Evolutionary conservation across 805 yeast species (phyloP).

Genomic region (Scheffersomyces spartinae): DNA sequence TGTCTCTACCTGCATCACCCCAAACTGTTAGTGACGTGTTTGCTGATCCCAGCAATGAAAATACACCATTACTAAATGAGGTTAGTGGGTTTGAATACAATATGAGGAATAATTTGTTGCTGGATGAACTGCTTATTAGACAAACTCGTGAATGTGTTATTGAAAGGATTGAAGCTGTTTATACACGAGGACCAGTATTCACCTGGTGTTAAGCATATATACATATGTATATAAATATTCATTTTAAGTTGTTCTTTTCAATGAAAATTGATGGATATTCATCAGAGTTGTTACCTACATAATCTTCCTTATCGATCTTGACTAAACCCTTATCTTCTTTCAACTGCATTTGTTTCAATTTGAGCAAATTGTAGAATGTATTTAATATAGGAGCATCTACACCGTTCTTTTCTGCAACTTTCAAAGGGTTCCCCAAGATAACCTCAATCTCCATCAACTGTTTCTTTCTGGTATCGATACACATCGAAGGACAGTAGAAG

Average conservation of each 20-base stretch:
- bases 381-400: slow-evolving; percentile 22
- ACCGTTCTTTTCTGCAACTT: slow-evolving; percentile 25
- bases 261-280: slow-evolving; percentile 9
- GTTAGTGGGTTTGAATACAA: slow-evolving; percentile 15
- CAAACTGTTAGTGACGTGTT: too few species aligned
- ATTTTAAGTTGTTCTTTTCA: too few species aligned
- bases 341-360: slow-evolving; percentile 22
- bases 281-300: slow-evolving; percentile 8
- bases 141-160: too few species aligned
- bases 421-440: slow-evolving; percentile 27
- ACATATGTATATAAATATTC: too few species aligned
- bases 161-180: slow-evolving; percentile 46
- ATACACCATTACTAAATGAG: background rate
- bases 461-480: slow-evolving; percentile 23
- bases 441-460: slow-evolving; percentile 29
- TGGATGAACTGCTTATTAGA: too few species aligned
- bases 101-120: too few species aligned
- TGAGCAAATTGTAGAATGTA: slow-evolving; percentile 19
- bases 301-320: slow-evolving; percentile 13
- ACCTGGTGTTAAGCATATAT: slow-evolving; percentile 63
- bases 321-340: slow-evolving; percentile 19
- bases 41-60: slow-evolving; percentile 1
- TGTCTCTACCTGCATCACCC: too few species aligned
- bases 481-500: slow-evolving; percentile 33
- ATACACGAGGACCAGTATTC: slow-evolving; percentile 48